Percentiles rank a stretch among this genome's conserved stretches.
These are phyloP conservation scores for Brassica cretica DNA, from an alignment of 345 rosid genomes.

Conservation along the genomic window DNA sequence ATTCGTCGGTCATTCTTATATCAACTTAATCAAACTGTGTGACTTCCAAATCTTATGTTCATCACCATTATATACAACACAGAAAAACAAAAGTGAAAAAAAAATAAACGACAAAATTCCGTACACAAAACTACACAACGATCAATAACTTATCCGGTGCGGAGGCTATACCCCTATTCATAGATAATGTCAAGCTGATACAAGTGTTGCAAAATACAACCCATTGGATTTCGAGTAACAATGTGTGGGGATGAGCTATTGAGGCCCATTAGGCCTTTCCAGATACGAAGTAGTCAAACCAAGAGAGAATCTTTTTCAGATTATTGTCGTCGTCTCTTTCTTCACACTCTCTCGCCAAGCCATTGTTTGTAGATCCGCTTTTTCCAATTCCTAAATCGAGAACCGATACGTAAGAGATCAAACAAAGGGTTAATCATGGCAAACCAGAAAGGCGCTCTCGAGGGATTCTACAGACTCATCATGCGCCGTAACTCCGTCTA, in stretches of 20 bases:
- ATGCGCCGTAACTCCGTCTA: slow-evolving; percentile 98
- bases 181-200: too few species aligned
- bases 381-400: slow-evolving; percentile 35
- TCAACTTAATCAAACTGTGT: too few species aligned
- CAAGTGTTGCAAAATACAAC: neutral
- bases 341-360: neutral
- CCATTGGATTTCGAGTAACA: neutral
- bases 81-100: too few species aligned
- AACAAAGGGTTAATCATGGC: slow-evolving; percentile 53
- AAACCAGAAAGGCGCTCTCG: slow-evolving; percentile 55
- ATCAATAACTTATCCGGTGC: too few species aligned
- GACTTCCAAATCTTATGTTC: too few species aligned
- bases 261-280: slow-evolving; percentile 1
- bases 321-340: slow-evolving; percentile 18
- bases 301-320: neutral
- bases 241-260: neutral
- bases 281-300: slow-evolving; percentile 21
- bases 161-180: too few species aligned
- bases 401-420: neutral
- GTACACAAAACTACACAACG: too few species aligned
- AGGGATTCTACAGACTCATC: slow-evolving; percentile 68
- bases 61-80: too few species aligned
- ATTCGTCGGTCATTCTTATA: too few species aligned
- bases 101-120: too few species aligned
- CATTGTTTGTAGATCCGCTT: slow-evolving; percentile 25